phyloP scores from a whole-genome alignment of 345 rosid species.

The Melaleuca quinquenervia region DNA sequence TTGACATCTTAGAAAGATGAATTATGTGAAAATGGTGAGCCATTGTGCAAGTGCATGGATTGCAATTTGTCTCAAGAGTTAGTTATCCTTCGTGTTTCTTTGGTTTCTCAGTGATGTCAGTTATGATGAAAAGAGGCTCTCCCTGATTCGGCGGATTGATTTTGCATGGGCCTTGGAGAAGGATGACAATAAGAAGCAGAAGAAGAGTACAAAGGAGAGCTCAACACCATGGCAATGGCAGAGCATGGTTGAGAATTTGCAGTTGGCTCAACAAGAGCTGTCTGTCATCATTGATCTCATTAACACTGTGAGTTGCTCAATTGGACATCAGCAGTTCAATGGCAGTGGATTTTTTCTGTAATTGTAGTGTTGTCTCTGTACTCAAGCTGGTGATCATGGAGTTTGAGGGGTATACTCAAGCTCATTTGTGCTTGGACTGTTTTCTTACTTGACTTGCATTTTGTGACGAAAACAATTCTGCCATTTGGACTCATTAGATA shows the following conservation, averaged over 20 bases:
- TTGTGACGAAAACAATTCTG: neutral
- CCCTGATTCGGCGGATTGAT: slow-evolving; percentile 65
- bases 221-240: slow-evolving; percentile 65
- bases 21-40: neutral
- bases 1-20: neutral
- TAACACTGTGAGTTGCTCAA: slow-evolving; percentile 51
- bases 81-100: neutral
- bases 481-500: neutral
- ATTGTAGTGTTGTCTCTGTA: neutral
- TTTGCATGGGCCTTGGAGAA: slow-evolving; percentile 92
- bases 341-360: neutral
- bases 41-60: neutral
- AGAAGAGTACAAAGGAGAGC: slow-evolving; percentile 54
- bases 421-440: neutral
- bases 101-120: slow-evolving; percentile 35
- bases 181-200: slow-evolving; percentile 44
- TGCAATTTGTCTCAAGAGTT: neutral
- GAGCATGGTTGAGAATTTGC: slow-evolving; percentile 87
- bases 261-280: slow-evolving; percentile 87
- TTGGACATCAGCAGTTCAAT: neutral
- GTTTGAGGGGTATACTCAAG: neutral
- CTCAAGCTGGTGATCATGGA: neutral
- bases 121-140: slow-evolving; percentile 73
- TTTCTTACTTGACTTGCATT: neutral
- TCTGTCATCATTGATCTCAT: slow-evolving; percentile 81